These are phyloP conservation scores for Mytilinidion resinicola DNA, from an alignment of 495 filamentous ascomycete genomes.

Conservation along the genomic window DNA sequence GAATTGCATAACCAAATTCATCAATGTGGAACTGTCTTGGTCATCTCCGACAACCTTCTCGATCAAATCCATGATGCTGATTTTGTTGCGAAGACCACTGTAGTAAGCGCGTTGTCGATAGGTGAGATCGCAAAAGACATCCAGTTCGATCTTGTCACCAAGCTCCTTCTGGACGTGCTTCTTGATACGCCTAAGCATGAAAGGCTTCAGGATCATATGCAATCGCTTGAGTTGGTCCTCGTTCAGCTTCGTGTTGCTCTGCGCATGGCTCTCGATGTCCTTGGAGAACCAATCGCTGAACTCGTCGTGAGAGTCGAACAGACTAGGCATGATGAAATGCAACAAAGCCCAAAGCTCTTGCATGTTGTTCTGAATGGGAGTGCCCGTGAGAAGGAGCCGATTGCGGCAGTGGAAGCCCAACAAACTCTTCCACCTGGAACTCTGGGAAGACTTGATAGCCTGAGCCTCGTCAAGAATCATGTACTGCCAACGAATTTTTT, in stretches of 20 bases:
- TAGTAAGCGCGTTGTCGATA: conserved; percentile 97
- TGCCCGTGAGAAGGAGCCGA: conserved; percentile 88
- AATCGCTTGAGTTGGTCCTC: conserved; percentile 93
- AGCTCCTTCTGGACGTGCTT: conserved; percentile 98
- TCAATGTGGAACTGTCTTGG: conserved; percentile 86
- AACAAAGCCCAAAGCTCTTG: conserved; percentile 96
- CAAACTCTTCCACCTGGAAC: conserved; percentile 92
- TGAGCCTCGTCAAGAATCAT: conserved; percentile 99
- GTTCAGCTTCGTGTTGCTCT: conserved; percentile 97
- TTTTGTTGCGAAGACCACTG: conserved; percentile 82
- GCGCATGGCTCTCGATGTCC: conserved; percentile 96
- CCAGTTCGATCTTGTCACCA: conserved; percentile 95
- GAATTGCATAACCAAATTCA: conserved; percentile 99
- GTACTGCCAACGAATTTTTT: conserved; percentile 99
- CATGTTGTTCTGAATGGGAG: conserved; percentile 99
- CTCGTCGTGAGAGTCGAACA: conserved; percentile 98
- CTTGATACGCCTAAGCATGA: conserved; percentile 99
- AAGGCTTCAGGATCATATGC: conserved; percentile 98
- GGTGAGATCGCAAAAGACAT: conserved; percentile 93
- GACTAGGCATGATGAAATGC: conserved; percentile 98
- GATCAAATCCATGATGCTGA: conserved; percentile 97
- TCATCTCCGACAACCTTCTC: conserved; percentile 96
- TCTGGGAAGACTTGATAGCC: conserved; percentile 96
- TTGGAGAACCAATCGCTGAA: conserved; percentile 99
- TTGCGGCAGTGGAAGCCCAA: conserved; percentile 94